Base-by-base conservation (phyloP, 495 filamentous ascomycete genomes). In the Parathielavia hyrcaniae region DNA sequence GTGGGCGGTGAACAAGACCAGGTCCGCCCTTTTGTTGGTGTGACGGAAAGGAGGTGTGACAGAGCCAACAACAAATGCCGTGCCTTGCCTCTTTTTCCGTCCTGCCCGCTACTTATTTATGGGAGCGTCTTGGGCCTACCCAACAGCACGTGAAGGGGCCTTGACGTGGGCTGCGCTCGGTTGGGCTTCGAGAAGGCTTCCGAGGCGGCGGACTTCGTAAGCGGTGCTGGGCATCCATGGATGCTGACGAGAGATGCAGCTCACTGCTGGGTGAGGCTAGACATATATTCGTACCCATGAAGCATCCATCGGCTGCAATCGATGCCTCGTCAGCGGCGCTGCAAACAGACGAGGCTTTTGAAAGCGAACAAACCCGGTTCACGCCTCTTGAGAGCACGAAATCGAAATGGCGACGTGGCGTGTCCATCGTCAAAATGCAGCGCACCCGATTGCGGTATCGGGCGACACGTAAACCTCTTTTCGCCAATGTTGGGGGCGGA, bases 81-180 rank as follows among this genome's bases (percentile, higher is more conserved):
- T 17, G 17, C 4, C 36, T 26, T 38, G 22, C 36, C 5, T 5
- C 36, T 20, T 23, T 14, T 7, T 20, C 11, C 36, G 16, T 20
- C 11, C 36, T 43, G 26, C 45, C 19, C 34, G 26, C 26, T 30
- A 30, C 3, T 2, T 16, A 19, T 45, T 54, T 54, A n/a, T 23
- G 53, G 2, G 14, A 36, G 17, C 5, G 30, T 22, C 43, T 9
- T 30, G 22, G n/a, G 14, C 26, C 35, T 58, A 52, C 26, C 49
- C 51, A 19, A 17, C 50, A 59, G 54, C 66, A 68, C 66, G 66
- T 68, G 66, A 68, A 59, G 64, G 35, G 55, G 26, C 41, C 39
- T 40, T 32, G 50, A 62, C 60, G 60, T 62, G 63, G 50, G 50
- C 16, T 3, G 26, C 26, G 3, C 26, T 30, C 6, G 26, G 6